phyloP scores from a whole-genome alignment of 441 rosid genomes.

The Pelargonium cotyledonis region DNA sequence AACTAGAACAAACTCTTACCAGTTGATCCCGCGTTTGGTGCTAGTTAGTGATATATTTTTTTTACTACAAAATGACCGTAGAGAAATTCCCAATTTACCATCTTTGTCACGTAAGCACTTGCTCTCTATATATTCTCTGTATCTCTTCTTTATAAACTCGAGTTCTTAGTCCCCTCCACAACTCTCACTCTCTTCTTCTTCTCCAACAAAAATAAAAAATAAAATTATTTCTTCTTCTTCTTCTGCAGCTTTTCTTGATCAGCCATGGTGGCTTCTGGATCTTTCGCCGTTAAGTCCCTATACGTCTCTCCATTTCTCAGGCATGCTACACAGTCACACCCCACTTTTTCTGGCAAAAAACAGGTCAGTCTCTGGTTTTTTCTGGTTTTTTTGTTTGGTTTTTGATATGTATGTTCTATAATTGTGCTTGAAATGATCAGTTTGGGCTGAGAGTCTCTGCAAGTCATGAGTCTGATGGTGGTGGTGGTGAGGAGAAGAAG shows the following conservation, averaged over 20 bases:
- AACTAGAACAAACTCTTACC: too few relatives aligned
- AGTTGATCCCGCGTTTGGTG: too few relatives aligned
- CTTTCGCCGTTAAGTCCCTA: slow-evolving; percentile 19
- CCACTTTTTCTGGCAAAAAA: slow-evolving; percentile 21
- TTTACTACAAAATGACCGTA: too few relatives aligned
- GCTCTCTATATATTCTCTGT: too few relatives aligned
- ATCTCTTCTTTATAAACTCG: too few relatives aligned
- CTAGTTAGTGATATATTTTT: too few relatives aligned
- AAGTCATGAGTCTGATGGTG: neutral
- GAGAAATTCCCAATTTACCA: too few relatives aligned
- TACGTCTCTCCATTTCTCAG: slow-evolving; percentile 21
- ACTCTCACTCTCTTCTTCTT: too few relatives aligned
- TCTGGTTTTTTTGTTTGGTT: neutral
- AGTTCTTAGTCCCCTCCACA: too few relatives aligned
- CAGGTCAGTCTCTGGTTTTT: slow-evolving; percentile 25
- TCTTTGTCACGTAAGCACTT: too few relatives aligned
- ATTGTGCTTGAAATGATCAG: slow-evolving; percentile 21
- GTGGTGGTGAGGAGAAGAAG: slow-evolving; percentile 28
- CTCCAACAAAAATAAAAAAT: too few relatives aligned
- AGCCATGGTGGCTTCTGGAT: slow-evolving; percentile 38
- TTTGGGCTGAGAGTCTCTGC: slow-evolving; percentile 36
- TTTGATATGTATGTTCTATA: neutral
- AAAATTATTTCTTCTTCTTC: too few relatives aligned
- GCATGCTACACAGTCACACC: slow-evolving; percentile 8
- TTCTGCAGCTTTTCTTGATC: neutral